Percentiles rank a stretch among this genome's conserved stretches.
phyloP scores from a whole-genome alignment of 1,139 yeast genomes.

The Geotrichum candidum region DNA sequence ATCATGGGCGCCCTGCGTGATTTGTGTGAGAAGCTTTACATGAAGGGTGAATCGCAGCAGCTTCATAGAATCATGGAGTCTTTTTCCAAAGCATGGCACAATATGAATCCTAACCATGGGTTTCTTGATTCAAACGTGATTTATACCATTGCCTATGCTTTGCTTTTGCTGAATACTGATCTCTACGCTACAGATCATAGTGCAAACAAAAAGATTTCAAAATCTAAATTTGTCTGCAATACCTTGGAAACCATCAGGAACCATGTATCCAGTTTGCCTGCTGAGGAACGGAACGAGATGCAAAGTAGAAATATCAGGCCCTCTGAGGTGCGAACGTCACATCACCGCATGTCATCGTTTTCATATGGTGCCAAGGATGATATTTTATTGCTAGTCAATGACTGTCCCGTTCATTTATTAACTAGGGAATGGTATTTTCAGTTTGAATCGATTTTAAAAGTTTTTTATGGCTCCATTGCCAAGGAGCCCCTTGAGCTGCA shows the following conservation, averaged over 20 bases:
- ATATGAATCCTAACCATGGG: conserved; percentile 41
- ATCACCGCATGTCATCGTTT: conserved; percentile 16
- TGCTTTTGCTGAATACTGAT: conserved; percentile 57
- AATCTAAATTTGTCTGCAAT: conserved; percentile 28
- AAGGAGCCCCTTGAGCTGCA: conserved; percentile 29
- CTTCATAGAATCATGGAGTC: conserved; percentile 67
- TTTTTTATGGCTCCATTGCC: conserved; percentile 28
- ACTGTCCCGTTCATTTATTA: conserved; percentile 21
- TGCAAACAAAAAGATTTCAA: conserved; percentile 35
- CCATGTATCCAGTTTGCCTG: conserved; percentile 5
- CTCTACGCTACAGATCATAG: conserved; percentile 34
- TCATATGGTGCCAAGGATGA: conserved; percentile 20
- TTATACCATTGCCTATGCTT: conserved; percentile 65
- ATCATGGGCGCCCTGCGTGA: conserved; percentile 48
- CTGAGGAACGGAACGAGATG: not conserved
- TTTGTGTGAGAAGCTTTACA: conserved; percentile 58
- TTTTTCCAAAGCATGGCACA: conserved; percentile 62
- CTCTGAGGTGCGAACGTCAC: conserved; percentile 1
- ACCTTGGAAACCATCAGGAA: conserved; percentile 27
- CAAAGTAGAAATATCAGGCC: not conserved
- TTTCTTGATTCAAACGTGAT: conserved; percentile 58
- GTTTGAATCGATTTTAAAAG: conserved; percentile 26
- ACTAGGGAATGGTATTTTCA: conserved; percentile 30
- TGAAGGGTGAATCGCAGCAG: conserved; percentile 79
- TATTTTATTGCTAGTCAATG: conserved; percentile 24